Evolutionary conservation across 129 eudicot species (phyloP), one percentile per base, ranked within the genome.

Genomic region (sunflower (Helianthus annuus)): DNA sequence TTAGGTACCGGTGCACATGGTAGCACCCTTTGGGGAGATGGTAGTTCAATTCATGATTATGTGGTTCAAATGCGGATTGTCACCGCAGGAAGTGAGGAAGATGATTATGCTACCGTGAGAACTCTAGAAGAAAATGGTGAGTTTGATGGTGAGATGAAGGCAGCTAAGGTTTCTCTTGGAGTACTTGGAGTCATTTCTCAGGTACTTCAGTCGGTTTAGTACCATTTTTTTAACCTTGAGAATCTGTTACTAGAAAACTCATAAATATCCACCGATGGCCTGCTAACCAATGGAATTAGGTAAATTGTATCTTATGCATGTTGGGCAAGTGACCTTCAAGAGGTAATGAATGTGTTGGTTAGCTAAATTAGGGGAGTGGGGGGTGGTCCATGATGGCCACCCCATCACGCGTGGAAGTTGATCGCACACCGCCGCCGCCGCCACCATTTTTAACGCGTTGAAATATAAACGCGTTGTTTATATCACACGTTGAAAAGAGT

Each of bases 1-100:
- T 29, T 91, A 76, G 84, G 89, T 7, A 91, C 92, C 9, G 97
- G 97, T 48, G 97, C 97, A 14, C 97, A 91, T 14, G 97, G 97
- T 14, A 91, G 97, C 86, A 77, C 89, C 14, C 83, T 86, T 36
- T 91, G 88, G 97, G 97, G 90, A 0, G 48, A 77, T 22, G 97
- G 97, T 16, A 86, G 96, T 17, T 78, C 91, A 7, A 85, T 91
- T 38, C 92, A 88, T 66, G 88, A 88, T 64, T 75, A 86, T 69
- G 92, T 91, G 10, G 76, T 84, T 19, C 66, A 56, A 10, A 34
- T 91, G 57, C 78, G 89, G 60, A 86, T 91, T 10, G 89, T 91
- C 10, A 58, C 82, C 13, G 86, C 97, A 1, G 91, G 87, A 11
- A 45, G 10, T 8, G 54, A 83, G 0, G 73, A 45, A 34, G 86